These are phyloP conservation scores for Cylindrotheca fusiformis DNA, from an alignment of 108 stramenopile species.

Conservation along the genomic window DNA sequence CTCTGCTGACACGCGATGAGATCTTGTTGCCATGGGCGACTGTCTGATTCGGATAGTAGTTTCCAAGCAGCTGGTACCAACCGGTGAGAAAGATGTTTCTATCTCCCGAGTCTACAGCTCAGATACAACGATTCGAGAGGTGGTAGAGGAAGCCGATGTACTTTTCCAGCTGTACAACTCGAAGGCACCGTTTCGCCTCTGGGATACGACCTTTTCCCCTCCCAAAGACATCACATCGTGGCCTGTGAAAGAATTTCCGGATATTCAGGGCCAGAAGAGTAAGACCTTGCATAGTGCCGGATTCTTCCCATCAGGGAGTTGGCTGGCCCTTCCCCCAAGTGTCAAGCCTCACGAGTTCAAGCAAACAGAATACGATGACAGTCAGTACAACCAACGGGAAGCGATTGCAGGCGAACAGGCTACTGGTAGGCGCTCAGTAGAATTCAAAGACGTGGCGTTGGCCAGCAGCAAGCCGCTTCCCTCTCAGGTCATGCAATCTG, in stretches of 20 bases:
- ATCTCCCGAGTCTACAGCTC: slow-evolving; percentile 19
- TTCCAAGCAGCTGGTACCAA: slow-evolving; percentile 13
- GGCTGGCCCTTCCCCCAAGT: slow-evolving; percentile 41
- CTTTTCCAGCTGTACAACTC: slow-evolving; percentile 7
- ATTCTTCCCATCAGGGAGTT: slow-evolving; percentile 73
- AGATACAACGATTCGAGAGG: slow-evolving; percentile 51
- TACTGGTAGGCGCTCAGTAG: neutral
- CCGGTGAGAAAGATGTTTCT: slow-evolving; percentile 1
- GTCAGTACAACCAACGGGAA: slow-evolving; percentile 27
- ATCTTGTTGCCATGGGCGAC: slow-evolving; percentile 25
- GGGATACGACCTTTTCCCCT: slow-evolving; percentile 60
- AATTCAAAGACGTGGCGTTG: slow-evolving; percentile 18
- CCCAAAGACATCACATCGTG: slow-evolving; percentile 53
- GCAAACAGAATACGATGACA: slow-evolving; percentile 9
- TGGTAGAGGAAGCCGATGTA: slow-evolving; percentile 8
- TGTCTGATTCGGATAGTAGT: slow-evolving; percentile 30
- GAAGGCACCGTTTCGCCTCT: slow-evolving; percentile 9
- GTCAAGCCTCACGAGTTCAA: slow-evolving; percentile 8
- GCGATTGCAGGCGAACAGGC: neutral
- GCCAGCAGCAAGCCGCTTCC: slow-evolving; percentile 39
- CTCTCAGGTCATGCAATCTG: slow-evolving; percentile 60
- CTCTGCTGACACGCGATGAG: too few relatives aligned
- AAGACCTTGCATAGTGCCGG: slow-evolving; percentile 67
- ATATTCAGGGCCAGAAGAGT: slow-evolving; percentile 45
- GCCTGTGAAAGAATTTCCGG: slow-evolving; percentile 28